Percentiles rank a stretch among this genome's conserved stretches.
phyloP scores from a whole-genome alignment of 1,284 basidiomycete genomes.

The Cryptococcus sp. region DNA sequence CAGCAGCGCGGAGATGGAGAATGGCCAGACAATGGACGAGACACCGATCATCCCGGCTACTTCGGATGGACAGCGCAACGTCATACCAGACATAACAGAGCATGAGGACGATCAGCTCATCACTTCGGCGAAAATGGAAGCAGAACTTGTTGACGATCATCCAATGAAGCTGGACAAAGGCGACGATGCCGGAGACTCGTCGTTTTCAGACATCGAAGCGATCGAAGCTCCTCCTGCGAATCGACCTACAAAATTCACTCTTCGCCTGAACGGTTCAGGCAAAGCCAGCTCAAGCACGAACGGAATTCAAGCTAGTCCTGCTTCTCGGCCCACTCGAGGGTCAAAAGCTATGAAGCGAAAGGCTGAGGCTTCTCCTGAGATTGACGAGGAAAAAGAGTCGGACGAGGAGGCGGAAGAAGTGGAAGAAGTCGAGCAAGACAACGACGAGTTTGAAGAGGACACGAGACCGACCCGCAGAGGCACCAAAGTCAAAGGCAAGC shows the following conservation, averaged over 20 bases:
- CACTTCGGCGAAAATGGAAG: too few relatives aligned
- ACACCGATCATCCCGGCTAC: background rate
- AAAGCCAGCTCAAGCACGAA: too few relatives aligned
- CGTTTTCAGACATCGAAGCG: background rate
- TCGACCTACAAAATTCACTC: conserved; percentile 2
- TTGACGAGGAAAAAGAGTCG: background rate
- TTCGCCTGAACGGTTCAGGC: too few relatives aligned
- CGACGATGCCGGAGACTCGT: too few relatives aligned
- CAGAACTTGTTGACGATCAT: too few relatives aligned
- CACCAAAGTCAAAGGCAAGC: conserved; percentile 6
- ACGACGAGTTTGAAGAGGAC: background rate
- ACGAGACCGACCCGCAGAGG: background rate
- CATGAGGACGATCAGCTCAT: too few relatives aligned
- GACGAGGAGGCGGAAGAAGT: background rate
- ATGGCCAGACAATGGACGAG: background rate
- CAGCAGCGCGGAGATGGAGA: background rate
- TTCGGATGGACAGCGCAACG: background rate
- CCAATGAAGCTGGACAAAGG: too few relatives aligned
- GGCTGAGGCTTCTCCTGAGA: too few relatives aligned
- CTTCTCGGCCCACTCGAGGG: too few relatives aligned
- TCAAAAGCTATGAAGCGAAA: too few relatives aligned
- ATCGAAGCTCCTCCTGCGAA: conserved; percentile 3
- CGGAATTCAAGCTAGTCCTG: too few relatives aligned
- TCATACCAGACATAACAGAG: too few relatives aligned
- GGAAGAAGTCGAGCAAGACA: background rate